Base-by-base conservation (phyloP, 2,329 filamentous ascomycete species). In the Microdochium paspali region DNA sequence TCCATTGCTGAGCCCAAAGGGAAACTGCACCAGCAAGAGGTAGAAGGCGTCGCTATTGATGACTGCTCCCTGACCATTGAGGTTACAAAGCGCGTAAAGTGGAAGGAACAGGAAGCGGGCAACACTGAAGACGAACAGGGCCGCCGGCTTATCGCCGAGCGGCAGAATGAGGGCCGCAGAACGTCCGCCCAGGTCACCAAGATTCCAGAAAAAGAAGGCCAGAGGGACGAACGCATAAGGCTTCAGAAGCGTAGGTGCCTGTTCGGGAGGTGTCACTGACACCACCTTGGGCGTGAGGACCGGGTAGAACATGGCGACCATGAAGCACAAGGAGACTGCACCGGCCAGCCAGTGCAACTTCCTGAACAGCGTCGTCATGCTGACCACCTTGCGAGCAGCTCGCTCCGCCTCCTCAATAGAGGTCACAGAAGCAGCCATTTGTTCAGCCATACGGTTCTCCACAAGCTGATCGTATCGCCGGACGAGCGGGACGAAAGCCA, bases 141-240 rank as follows among this genome's bases (percentile, higher is more conserved):
- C 55, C 3, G 72, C 68, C 1, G 90, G 90, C 15, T 77, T 74
- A 45, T 79, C 73, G 0, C 76, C 76, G 57, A 61, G 71, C 47
- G 61, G 84, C 64, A 66, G 76, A 53, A 62, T 77, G 1, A 64
- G 55, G 24, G 89, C 84, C 1, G 79, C 63, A 20, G 95, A 67
- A 9, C 93, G 80, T 5, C 93, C 93, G 13, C 79, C 52, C 7
- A 97, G 71, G 61, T 97, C 93, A 40, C 93, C 93, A 2, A 84
- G 62, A 61, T 97, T 98, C 93, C 93, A 98, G 61, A 93, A 80
- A 50, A 97, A 79, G 66, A 97, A 95, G 3, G 79, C 89, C 1
- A 96, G 74, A 0, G 93, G 90, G 49, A 97, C 90, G 63, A 97
- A 98, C 15, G 84, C 82, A 1, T 81, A 73, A 0, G 87, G 80